Percentiles rank a stretch among this genome's conserved stretches.
These are phyloP conservation scores for Fusarium luffae DNA, from an alignment of 2,329 filamentous ascomycete genomes.

Conservation along the genomic window DNA sequence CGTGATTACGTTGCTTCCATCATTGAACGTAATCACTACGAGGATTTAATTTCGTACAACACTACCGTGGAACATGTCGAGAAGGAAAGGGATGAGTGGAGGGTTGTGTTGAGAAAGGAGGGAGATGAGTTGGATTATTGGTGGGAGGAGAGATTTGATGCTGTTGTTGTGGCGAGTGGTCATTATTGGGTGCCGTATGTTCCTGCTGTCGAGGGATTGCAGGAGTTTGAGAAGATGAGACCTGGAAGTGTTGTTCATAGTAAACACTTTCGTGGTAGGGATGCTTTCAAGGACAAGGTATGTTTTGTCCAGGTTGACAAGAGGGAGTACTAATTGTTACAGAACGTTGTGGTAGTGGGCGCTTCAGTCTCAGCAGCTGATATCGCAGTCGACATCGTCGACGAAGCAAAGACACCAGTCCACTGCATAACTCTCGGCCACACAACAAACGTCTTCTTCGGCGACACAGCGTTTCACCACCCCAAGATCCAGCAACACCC, in stretches of 20 bases:
- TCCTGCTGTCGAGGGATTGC: slow-evolving; percentile 60
- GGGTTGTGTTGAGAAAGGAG: slow-evolving; percentile 58
- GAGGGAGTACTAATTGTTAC: not conserved
- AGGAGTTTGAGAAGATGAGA: slow-evolving; percentile 56
- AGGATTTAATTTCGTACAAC: slow-evolving; percentile 63
- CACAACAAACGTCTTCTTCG: slow-evolving; percentile 64
- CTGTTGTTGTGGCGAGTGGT: slow-evolving; percentile 68
- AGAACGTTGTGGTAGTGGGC: slow-evolving; percentile 71
- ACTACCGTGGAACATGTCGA: slow-evolving; percentile 71
- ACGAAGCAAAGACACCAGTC: slow-evolving; percentile 59
- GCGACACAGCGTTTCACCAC: slow-evolving; percentile 69
- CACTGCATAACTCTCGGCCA: slow-evolving; percentile 63
- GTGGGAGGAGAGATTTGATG: slow-evolving; percentile 73
- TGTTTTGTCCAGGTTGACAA: not conserved
- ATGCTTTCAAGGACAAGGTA: slow-evolving; percentile 60
- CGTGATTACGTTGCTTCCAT: slow-evolving; percentile 64
- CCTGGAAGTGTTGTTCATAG: slow-evolving; percentile 66
- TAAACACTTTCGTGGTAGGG: slow-evolving; percentile 63
- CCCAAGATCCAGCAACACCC: slow-evolving; percentile 61
- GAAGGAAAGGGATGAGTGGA: slow-evolving; percentile 63
- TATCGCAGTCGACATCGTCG: slow-evolving; percentile 65
- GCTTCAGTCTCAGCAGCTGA: slow-evolving; percentile 74
- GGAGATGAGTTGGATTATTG: slow-evolving; percentile 62
- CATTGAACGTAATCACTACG: slow-evolving; percentile 63
- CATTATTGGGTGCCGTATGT: slow-evolving; percentile 71